These are phyloP conservation scores for Vitellaria paradoxa DNA, from an alignment of 179 eudicot genomes.

Conservation along the genomic window DNA sequence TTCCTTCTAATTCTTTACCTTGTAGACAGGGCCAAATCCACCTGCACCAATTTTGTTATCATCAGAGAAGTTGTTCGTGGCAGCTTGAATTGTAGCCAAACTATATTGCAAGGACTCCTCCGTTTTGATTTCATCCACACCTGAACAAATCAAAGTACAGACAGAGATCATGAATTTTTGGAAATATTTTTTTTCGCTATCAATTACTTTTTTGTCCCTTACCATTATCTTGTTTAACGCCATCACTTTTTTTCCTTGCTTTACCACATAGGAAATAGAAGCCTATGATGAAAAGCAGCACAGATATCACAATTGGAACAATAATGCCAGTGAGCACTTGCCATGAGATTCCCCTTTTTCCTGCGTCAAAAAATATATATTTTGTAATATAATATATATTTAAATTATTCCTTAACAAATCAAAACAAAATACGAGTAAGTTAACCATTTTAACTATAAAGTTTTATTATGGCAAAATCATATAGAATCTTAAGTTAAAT, in stretches of 20 bases:
- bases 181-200: background rate
- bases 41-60: conserved; percentile 38
- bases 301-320: background rate
- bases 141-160: conserved; percentile 9
- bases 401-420: background rate
- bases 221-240: background rate
- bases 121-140: conserved; percentile 23
- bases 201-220: background rate
- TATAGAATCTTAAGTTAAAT: too few relatives aligned
- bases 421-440: background rate
- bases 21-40: conserved; percentile 45
- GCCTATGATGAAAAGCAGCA: conserved; percentile 7
- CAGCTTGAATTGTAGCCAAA: conserved; percentile 28
- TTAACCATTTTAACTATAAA: background rate
- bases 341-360: conserved; percentile 1
- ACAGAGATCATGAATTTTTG: background rate
- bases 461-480: background rate
- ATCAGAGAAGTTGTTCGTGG: conserved; percentile 33
- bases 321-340: background rate
- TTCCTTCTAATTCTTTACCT: conserved; percentile 14
- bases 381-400: background rate
- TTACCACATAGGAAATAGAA: background rate
- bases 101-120: conserved; percentile 31
- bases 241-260: background rate
- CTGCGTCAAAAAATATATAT: background rate